A percentile compares a stretch with the other conserved stretches of the same genome.
These are phyloP conservation scores for Termitomyces titanicus DNA, from an alignment of 768 basidiomycete genomes.

Conservation along the genomic window DNA sequence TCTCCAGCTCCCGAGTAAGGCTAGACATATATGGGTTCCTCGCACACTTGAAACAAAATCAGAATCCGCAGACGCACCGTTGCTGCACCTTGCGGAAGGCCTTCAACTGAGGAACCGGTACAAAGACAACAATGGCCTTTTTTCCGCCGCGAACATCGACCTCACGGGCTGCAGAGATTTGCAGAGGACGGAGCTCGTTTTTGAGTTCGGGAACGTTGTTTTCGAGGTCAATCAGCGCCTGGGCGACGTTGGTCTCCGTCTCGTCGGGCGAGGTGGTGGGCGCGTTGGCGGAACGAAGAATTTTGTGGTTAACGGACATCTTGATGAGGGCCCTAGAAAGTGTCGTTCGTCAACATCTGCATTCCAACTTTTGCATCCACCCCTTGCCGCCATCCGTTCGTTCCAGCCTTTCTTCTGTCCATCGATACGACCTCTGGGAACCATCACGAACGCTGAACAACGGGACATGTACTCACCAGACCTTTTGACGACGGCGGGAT, in stretches of 20 bases:
- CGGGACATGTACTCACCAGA: slow-evolving; percentile 57
- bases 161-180: slow-evolving; percentile 98
- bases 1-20: slow-evolving; percentile 98
- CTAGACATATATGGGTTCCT: slow-evolving; percentile 36
- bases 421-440: slow-evolving; percentile 21
- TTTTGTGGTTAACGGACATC: slow-evolving; percentile 84
- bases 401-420: slow-evolving; percentile 19
- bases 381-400: slow-evolving; percentile 32
- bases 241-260: slow-evolving; percentile 87
- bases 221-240: slow-evolving; percentile 96
- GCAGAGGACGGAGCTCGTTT: slow-evolving; percentile 89
- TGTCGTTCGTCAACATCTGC: slow-evolving; percentile 47
- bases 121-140: slow-evolving; percentile 98
- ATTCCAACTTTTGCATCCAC: slow-evolving; percentile 47
- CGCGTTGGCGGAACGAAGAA: slow-evolving; percentile 94
- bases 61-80: slow-evolving; percentile 51
- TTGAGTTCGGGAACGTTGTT: slow-evolving; percentile 99
- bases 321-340: slow-evolving; percentile 38
- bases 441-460: slow-evolving; percentile 23
- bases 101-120: slow-evolving; percentile 95
- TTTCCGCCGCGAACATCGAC: slow-evolving; percentile 99
- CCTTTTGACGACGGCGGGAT: slow-evolving; percentile 54
- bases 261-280: slow-evolving; percentile 87
- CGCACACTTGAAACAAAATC: slow-evolving; percentile 8
- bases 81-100: slow-evolving; percentile 98